Evolutionary conservation across 352 stramenopile species (phyloP), one percentile per base, ranked within the genome.

Genomic region (Pythium apleroticum): DNA sequence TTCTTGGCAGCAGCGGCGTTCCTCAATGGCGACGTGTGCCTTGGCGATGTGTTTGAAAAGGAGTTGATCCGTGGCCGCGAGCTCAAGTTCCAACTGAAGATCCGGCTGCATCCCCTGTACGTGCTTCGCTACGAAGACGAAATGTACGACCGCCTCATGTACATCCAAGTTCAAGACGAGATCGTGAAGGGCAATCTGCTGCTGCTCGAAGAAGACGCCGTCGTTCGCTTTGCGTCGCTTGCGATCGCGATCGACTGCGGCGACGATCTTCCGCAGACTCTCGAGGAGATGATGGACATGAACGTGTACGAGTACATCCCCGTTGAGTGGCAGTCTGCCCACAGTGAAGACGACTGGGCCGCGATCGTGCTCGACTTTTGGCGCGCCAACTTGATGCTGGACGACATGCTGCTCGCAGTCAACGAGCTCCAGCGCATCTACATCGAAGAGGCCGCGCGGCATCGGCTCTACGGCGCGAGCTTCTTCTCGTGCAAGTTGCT

Each of bases 31-130:
- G 79, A 96, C 54, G 88, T 93, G 39, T 97, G 80, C 57, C 76
- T 98, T 14, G 92, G 91, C 17, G 93, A 98, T 75, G 85, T 97
- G 8, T 96, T 98, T 48, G 92, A 97, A 57, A 89, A 89, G 55
- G 88, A 97, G 57, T 61, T 96, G 43, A 88, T 96, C 48, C 89
- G 95, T 65, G 85, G 88, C 27, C 79, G 88, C 14, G 81, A 95
- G n/a, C 88, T 98, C 39, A 89, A 76, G 11, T 98, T 98, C 60
- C 88, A 98, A 65, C 76, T 97, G 31, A 98, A 98, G 73, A 96
- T 98, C 56, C 93, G 95, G 14, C 74, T 98, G 20, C 84, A 81
- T 37, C 84, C 83, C 25, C 74, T 89, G 37, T 91, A 93, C 60
- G 85, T 86, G 53, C 65, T 93, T 48, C 84, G 95, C 60, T 91